A percentile compares a stretch with the other conserved stretches of the same genome.
Evolutionary conservation across 2,329 filamentous ascomycete genomes (phyloP).

Genomic region (Rhytidhysteron rufulum): DNA sequence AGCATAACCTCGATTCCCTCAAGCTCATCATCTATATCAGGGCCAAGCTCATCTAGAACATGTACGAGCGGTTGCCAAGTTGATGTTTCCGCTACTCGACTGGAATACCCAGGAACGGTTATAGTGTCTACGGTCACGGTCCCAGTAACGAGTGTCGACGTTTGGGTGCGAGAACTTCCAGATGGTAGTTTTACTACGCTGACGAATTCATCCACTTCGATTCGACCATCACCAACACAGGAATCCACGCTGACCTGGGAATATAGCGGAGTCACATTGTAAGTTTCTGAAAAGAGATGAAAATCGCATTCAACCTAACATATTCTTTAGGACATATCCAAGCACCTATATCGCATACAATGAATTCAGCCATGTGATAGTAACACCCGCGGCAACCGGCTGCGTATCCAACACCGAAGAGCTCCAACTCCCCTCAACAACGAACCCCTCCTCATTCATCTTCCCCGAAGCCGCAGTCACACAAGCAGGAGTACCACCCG

Average conservation of each 20-base stretch:
- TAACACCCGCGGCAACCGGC: conserved; percentile 15
- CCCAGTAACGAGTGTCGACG: conserved; percentile 19
- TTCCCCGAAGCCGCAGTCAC: conserved; percentile 16
- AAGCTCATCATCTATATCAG: neutral
- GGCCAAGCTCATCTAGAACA: conserved; percentile 7
- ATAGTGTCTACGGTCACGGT: conserved; percentile 11
- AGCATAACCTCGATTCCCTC: neutral
- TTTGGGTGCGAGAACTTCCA: conserved; percentile 9
- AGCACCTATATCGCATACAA: conserved; percentile 28
- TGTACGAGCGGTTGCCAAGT: conserved; percentile 28
- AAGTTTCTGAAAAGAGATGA: neutral
- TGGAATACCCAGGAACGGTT: conserved; percentile 26
- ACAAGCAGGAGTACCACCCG: conserved; percentile 18
- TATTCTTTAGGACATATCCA: conserved; percentile 21
- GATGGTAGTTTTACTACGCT: conserved; percentile 7
- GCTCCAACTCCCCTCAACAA: conserved; percentile 23
- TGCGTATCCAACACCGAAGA: conserved; percentile 16
- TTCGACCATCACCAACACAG: conserved; percentile 10
- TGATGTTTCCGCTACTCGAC: conserved; percentile 24
- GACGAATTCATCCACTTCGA: conserved; percentile 11
- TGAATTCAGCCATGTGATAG: conserved; percentile 24
- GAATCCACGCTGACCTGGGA: conserved; percentile 23
- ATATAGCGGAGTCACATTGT: conserved; percentile 18
- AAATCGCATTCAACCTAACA: neutral
- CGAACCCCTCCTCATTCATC: conserved; percentile 22